Evolutionary conservation across 2,329 filamentous ascomycete species (phyloP), one percentile per base, ranked within the genome.

Genomic region (Dactylonectria estremocensis): DNA sequence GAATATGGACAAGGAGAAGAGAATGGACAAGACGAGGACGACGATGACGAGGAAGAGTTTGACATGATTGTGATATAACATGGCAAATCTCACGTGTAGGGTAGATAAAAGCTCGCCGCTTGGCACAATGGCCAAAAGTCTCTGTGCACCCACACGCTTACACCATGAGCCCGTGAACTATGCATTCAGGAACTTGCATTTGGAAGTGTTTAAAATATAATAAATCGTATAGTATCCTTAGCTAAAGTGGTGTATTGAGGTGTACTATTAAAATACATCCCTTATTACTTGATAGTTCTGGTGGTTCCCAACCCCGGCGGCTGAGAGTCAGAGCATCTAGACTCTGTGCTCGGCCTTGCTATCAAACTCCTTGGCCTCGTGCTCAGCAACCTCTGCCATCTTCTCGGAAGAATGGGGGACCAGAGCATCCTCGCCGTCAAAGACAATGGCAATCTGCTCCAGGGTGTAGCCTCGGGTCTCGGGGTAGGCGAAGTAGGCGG

Each of bases 381-480:
- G 31, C 14, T 49, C 59, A 20, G 56, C 43, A 8, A 67, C 53
- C 11, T 67, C 62, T 8, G 62, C 54, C 58, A 69, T 68, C 60
- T 67, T 70, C 48, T 67, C 66, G 22, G 64, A 33, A 1, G 61
- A 57, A 60, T 64, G 5, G 4, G 62, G 60, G 1, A 64, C 59
- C 3, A 61, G 56, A n/a, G 64, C 55, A 6, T 69, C 67, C 13
- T 71, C 69, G 22, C 70, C 70, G 22, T 76, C 74, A 60, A 76
- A 76, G 3, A 76, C 56, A 7, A 67, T 56, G 1, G 72, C 70
- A 13, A 75, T 69, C 50, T 76, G 72, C 48, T 76, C 74, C n/a
- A 76, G 61, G 3, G 67, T 70, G 37, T 72, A 71, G 57, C 61
- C 79, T 57, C 68, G 79, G 62, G 79, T 82, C 72, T 82, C 80